Evolutionary conservation across 108 stramenopile species (phyloP).

Genomic region (Skeletonema costatum): DNA sequence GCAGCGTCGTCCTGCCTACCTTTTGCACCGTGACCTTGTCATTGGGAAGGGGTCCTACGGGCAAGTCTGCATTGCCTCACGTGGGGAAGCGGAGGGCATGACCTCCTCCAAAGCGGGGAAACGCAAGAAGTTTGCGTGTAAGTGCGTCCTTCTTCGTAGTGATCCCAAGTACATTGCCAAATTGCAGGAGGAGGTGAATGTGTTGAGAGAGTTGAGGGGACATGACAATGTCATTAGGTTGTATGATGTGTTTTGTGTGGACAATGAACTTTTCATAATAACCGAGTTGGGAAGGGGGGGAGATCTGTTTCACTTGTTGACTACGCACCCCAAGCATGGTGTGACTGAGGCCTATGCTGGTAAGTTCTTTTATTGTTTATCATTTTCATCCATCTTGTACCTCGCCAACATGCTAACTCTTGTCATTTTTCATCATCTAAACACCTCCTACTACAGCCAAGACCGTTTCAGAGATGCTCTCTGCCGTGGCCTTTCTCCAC

Average conservation of each 20-base stretch:
- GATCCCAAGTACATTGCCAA: conserved; percentile 95
- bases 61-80: conserved; percentile 90
- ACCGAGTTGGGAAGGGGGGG: conserved; percentile 90
- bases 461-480: conserved; percentile 83
- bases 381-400: neutral
- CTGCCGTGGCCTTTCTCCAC: conserved; percentile 69
- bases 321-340: conserved; percentile 92
- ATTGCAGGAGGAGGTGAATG: conserved; percentile 92
- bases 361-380: conserved; percentile 40
- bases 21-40: conserved; percentile 88
- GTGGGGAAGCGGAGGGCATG: conserved; percentile 85
- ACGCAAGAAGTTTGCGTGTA: conserved; percentile 91
- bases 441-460: conserved; percentile 52
- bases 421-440: neutral
- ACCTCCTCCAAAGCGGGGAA: conserved; percentile 61
- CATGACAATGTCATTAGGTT: conserved; percentile 60
- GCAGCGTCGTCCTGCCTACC: conserved; percentile 83
- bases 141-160: conserved; percentile 88
- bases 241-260: conserved; percentile 60
- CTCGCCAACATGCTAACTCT: neutral
- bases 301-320: conserved; percentile 89
- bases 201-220: conserved; percentile 82
- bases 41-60: conserved; percentile 93
- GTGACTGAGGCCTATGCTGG: conserved; percentile 92
- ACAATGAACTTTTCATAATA: conserved; percentile 67